Evolutionary conservation across 169 alveolate genomes (phyloP), one percentile per base, ranked within the genome.

Genomic region (Plasmodium vinckei): DNA sequence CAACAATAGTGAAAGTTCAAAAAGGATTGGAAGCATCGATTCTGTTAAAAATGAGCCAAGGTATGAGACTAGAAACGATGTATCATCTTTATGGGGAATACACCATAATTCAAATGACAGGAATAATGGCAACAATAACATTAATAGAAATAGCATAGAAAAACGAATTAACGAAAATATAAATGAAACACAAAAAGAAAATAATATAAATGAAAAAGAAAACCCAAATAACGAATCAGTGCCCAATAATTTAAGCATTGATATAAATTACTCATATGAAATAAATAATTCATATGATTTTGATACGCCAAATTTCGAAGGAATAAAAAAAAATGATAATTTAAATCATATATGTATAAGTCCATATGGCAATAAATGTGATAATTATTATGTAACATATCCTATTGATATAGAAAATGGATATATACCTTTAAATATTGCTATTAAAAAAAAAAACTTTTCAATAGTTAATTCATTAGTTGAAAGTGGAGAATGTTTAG

Each of bases 401-500:
- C 91, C 91, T n/a, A 53, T 86, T 42, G 91, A 86, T 63, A 56
- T 90, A 53, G 92, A 92, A 60, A 87, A 73, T 63, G 94, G 92
- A 13, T 75, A 88, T 59, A 87, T 92, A 25, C 94, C 96, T 9
- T 57, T 94, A 0, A 49, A 87, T 25, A 79, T 92, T 12, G 88
- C 94, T 19, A 82, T 94, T 12, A 70, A 87, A 47, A 88, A 70
- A 53, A 75, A 86, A 25, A 90, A 92, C 27, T 75, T 92, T 44
- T 67, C 71, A 2, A 84, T 73, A 25, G 87, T 94, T 47, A 92
- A 93, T 87, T 93, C 92, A 47, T 87, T 95, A 82, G 92, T 95
- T 13, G 87, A 90, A 54, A 90, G 84, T 42, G 97, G 97, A 27
- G 92, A 91, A 33, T 82, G 87, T 63, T 65, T 95, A 51, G 94